These are phyloP conservation scores for Camelina sativa DNA, from an alignment of 345 rosid species.

Conservation along the genomic window DNA sequence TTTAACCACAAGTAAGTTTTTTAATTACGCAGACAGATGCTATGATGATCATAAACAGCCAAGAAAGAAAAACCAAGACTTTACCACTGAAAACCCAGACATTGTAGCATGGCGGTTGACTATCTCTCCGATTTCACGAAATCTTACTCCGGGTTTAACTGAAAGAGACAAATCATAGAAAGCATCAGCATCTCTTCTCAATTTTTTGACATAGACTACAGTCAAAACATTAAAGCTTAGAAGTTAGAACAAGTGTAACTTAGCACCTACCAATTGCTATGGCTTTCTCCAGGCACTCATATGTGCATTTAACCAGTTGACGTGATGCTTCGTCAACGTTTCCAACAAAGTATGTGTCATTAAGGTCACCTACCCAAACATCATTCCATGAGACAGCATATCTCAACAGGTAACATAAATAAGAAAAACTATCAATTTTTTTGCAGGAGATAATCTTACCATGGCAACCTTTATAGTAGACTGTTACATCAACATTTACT, in stretches of 20 bases:
- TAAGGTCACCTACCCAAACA: slow-evolving; percentile 76
- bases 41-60: not conserved
- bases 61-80: slow-evolving; percentile 4
- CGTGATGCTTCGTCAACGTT: slow-evolving; percentile 89
- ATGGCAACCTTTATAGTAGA: slow-evolving; percentile 90
- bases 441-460: slow-evolving; percentile 55
- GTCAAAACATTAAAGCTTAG: slow-evolving; percentile 9
- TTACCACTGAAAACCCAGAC: slow-evolving; percentile 98
- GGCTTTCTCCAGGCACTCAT: slow-evolving; percentile 94
- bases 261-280: slow-evolving; percentile 72
- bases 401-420: not conserved
- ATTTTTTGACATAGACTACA: not conserved
- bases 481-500: slow-evolving; percentile 86
- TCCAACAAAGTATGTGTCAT: slow-evolving; percentile 96
- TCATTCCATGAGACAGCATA: slow-evolving; percentile 19
- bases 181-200: slow-evolving; percentile 10
- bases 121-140: slow-evolving; percentile 92
- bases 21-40: not conserved
- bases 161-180: slow-evolving; percentile 20
- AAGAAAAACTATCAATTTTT: not conserved
- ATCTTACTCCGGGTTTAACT: slow-evolving; percentile 97
- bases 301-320: slow-evolving; percentile 81
- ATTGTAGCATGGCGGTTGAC: slow-evolving; percentile 87
- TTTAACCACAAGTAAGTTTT: slow-evolving; percentile 31
- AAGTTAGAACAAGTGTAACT: slow-evolving; percentile 1